phyloP scores from a whole-genome alignment of 2,329 filamentous ascomycete species.

The Trichoderma sp. region DNA sequence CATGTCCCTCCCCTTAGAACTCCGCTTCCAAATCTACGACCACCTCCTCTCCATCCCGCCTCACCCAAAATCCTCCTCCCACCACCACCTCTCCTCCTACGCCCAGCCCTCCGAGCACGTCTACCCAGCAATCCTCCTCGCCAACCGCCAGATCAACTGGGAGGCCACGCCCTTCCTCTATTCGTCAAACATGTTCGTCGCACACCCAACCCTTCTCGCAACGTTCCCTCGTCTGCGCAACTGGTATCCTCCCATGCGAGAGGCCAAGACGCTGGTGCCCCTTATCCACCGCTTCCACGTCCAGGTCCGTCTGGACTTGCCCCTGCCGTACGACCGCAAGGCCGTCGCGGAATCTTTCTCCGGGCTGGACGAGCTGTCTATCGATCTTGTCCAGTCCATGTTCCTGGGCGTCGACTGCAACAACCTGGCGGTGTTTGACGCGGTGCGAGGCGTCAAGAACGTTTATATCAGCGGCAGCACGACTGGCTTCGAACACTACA shows the following conservation, averaged over 20 bases:
- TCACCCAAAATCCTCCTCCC: slow-evolving; percentile 22
- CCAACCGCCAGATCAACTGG: slow-evolving; percentile 41
- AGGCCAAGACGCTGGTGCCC: slow-evolving; percentile 28
- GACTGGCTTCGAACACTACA: slow-evolving; percentile 43
- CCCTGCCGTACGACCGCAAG: slow-evolving; percentile 33
- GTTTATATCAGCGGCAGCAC: slow-evolving; percentile 39
- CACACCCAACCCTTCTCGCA: slow-evolving; percentile 42
- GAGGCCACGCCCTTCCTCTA: slow-evolving; percentile 45
- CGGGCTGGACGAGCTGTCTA: slow-evolving; percentile 39
- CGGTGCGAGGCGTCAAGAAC: slow-evolving; percentile 40
- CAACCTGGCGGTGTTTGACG: slow-evolving; percentile 43
- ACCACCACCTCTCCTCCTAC: slow-evolving; percentile 26
- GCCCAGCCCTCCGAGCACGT: slow-evolving; percentile 22
- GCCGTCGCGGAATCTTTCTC: slow-evolving; percentile 36
- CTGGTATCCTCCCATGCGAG: slow-evolving; percentile 34
- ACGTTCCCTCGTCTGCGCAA: slow-evolving; percentile 40
- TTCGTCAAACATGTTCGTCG: slow-evolving; percentile 43
- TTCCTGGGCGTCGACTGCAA: slow-evolving; percentile 40
- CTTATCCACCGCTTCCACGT: slow-evolving; percentile 42
- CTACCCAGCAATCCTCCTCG: slow-evolving; percentile 41
- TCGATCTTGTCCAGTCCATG: slow-evolving; percentile 40
- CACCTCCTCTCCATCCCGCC: slow-evolving; percentile 41
- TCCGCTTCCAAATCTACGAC: slow-evolving; percentile 47
- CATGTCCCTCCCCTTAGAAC: slow-evolving; percentile 44
- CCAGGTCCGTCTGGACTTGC: slow-evolving; percentile 42